phyloP scores from a whole-genome alignment of 495 filamentous ascomycete species.

The Hyaloscypha finlandica region DNA sequence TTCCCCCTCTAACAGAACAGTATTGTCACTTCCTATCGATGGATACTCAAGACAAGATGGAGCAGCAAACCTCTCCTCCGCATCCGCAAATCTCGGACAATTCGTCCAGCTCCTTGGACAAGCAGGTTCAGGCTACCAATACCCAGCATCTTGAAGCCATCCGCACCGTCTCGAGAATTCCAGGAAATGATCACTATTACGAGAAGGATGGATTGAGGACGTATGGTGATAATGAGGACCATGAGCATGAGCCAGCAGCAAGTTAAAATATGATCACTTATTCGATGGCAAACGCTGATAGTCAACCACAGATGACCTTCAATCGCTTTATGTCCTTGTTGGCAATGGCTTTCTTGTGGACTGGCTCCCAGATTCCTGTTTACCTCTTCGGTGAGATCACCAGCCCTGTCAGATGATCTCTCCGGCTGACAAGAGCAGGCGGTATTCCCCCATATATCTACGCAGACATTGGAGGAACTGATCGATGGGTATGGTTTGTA shows the following conservation, averaged over 20 bases:
- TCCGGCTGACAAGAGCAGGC: conserved; percentile 36
- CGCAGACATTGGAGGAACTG: conserved; percentile 61
- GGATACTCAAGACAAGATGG: conserved; percentile 1
- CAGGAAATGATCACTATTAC: conserved; percentile 46
- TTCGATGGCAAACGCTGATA: not conserved
- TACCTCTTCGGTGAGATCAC: conserved; percentile 55
- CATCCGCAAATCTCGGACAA: conserved; percentile 5
- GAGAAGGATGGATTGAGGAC: conserved; percentile 52
- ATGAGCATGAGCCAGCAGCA: conserved; percentile 48
- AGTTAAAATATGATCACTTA: not conserved
- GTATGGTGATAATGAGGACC: conserved; percentile 51
- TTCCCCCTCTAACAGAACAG: not conserved
- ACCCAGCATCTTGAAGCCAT: conserved; percentile 18
- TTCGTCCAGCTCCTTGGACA: conserved; percentile 12
- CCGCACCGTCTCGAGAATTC: conserved; percentile 27
- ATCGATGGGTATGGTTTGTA: conserved; percentile 75
- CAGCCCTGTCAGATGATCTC: not conserved
- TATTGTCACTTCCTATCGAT: not conserved
- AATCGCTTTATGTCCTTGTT: conserved; percentile 58
- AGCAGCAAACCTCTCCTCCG: not conserved
- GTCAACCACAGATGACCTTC: conserved; percentile 51
- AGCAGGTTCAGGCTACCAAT: not conserved
- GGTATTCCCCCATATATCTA: conserved; percentile 68
- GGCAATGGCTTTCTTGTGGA: conserved; percentile 68
- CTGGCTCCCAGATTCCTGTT: conserved; percentile 64